Evolutionary conservation across 2,329 filamentous ascomycete genomes (phyloP), one percentile per base, ranked within the genome.

Genomic region (Botrytis fabae): DNA sequence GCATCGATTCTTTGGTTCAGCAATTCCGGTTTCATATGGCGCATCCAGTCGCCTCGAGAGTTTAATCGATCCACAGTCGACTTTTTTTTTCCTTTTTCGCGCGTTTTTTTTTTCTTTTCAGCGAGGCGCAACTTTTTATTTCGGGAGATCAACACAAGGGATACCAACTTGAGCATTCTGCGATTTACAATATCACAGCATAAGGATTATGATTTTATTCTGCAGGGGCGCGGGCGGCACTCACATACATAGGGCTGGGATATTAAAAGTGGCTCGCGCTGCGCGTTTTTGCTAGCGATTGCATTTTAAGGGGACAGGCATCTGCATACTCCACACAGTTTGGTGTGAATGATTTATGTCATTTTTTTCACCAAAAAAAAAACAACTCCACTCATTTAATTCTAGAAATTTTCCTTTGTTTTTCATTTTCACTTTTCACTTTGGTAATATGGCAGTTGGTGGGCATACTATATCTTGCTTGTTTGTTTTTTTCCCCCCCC

Each of bases 181-280:
- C 46, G 63, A 60, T 38, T 69, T 35, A 28, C 62, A 57, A 69
- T 25, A 72, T 59, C 28, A 70, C 35, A 62, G 73, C 59, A 71
- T 73, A 59, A 66, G 77, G 74, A 42, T 28, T 57, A 54, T 46
- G 48, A 66, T 72, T 65, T 72, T 35, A 54, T 42, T 70, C 54
- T 40, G 35, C 63, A 74, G 51, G 40, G 68, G 73, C 74, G 75
- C 72, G 78, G 64, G 35, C 25, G 48, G 48, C 48, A 42, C 57
- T 75, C 75, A 78, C 76, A 80, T 76, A 76, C 76, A 80, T 73
- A 79, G 77, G 76, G 73, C 76, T 73, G 76, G 77, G 75, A 77
- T 71, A 77, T 68, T 75, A 80, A 80, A 80, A 80, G 79, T 79
- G 76, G 79, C 79, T 80, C 78, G 75, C 79, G 78, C 79, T 79